Conservation (phyloP, 768 basidiomycete species). For the Boletus sensibilis region DNA sequence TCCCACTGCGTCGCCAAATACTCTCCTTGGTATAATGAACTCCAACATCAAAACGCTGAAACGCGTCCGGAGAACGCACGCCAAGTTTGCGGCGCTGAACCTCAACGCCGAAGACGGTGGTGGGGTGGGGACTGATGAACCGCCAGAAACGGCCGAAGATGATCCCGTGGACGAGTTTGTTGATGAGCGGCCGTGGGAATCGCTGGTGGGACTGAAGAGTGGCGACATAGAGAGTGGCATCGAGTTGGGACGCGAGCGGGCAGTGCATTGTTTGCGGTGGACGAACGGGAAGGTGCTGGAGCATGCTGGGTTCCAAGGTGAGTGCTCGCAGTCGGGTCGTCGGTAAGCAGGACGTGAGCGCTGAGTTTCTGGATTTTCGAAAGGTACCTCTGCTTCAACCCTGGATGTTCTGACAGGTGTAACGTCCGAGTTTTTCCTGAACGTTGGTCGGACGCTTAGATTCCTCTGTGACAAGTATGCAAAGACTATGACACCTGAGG, state of each 20-base stretch:
- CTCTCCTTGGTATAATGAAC: slow-evolving; percentile 71
- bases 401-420: slow-evolving; percentile 77
- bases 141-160: slow-evolving; percentile 35
- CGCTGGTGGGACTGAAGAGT: slow-evolving; percentile 21
- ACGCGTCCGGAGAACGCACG: slow-evolving; percentile 69
- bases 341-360: neutral
- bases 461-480: slow-evolving; percentile 81
- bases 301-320: slow-evolving; percentile 91
- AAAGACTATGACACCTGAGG: slow-evolving; percentile 81
- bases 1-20: slow-evolving; percentile 34
- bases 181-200: slow-evolving; percentile 63
- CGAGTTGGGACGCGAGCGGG: slow-evolving; percentile 61
- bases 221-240: slow-evolving; percentile 26
- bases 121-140: slow-evolving; percentile 33
- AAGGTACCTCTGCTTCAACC: slow-evolving; percentile 73
- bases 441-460: slow-evolving; percentile 83
- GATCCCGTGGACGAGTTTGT: slow-evolving; percentile 34
- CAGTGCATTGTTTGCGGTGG: slow-evolving; percentile 68
- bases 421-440: slow-evolving; percentile 75
- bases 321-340: slow-evolving; percentile 22
- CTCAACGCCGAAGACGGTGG: slow-evolving; percentile 36
- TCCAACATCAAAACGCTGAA: slow-evolving; percentile 73
- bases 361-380: slow-evolving; percentile 6
- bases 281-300: slow-evolving; percentile 76
- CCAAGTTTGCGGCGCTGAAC: slow-evolving; percentile 62